These are phyloP conservation scores for Periglandula ipomoeae DNA, from an alignment of 2,329 filamentous ascomycete genomes.

Conservation along the genomic window DNA sequence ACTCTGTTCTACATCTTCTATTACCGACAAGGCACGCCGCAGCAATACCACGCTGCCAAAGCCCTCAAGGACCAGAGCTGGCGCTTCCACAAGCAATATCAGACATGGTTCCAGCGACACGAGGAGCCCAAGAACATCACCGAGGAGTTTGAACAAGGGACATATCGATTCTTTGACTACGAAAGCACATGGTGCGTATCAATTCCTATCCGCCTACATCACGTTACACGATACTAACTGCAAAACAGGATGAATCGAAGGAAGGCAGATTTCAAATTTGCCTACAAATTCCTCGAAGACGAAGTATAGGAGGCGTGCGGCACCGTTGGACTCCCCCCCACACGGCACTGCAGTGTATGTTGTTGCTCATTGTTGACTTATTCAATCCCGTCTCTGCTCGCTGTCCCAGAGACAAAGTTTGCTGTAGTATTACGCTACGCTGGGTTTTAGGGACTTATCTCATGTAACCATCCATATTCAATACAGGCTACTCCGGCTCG, in stretches of 20 bases:
- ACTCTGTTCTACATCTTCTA: slow-evolving; percentile 99
- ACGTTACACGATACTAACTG: slow-evolving; percentile 10
- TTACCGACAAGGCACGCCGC: slow-evolving; percentile 92
- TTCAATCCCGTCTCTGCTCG: slow-evolving; percentile 1
- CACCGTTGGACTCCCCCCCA: neutral
- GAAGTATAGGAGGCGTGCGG: slow-evolving; percentile 51
- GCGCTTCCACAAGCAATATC: slow-evolving; percentile 99
- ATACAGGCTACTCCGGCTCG: too few species aligned
- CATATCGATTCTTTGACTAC: slow-evolving; percentile 98
- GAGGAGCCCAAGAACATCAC: slow-evolving; percentile 98
- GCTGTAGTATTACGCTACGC: slow-evolving; percentile 1
- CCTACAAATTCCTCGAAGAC: slow-evolving; percentile 95
- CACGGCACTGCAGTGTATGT: neutral
- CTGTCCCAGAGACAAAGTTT: slow-evolving; percentile 4
- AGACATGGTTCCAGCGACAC: slow-evolving; percentile 98
- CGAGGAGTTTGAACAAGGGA: slow-evolving; percentile 97
- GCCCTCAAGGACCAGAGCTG: slow-evolving; percentile 98
- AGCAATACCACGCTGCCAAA: slow-evolving; percentile 91
- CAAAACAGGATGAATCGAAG: slow-evolving; percentile 88
- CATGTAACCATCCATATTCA: too few species aligned
- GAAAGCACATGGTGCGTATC: slow-evolving; percentile 89
- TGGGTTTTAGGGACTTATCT: neutral
- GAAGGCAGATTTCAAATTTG: slow-evolving; percentile 97
- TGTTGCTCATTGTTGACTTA: slow-evolving; percentile 1
- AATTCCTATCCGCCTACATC: neutral